Conservation (phyloP, 2,329 filamentous ascomycete species). For the Ophiostoma perfectum region DNA sequence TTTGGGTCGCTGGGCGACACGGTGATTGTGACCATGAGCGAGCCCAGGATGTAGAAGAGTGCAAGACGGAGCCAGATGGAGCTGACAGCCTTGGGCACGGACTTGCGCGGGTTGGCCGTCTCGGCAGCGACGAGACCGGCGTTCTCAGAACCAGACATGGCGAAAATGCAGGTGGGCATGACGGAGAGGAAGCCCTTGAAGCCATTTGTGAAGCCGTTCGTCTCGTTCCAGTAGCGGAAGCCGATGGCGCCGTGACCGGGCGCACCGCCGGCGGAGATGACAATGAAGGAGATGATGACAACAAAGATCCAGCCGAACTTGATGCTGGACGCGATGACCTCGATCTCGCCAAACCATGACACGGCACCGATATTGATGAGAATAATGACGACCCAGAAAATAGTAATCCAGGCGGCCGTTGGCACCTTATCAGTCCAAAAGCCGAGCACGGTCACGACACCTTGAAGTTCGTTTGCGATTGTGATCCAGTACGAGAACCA, state of each 20-base stretch:
- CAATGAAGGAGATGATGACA: conserved; percentile 46
- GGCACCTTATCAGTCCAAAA: conserved; percentile 22
- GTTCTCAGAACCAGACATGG: conserved; percentile 66
- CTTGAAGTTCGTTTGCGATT: conserved; percentile 20
- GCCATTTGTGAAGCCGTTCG: conserved; percentile 20
- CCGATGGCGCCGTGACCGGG: conserved; percentile 20
- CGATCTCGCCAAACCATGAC: conserved; percentile 25
- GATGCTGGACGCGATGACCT: conserved; percentile 29
- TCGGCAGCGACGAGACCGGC: conserved; percentile 69
- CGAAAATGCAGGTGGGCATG: conserved; percentile 14
- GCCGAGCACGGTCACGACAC: conserved; percentile 16
- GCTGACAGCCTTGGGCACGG: conserved; percentile 75
- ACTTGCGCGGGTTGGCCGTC: conserved; percentile 62
- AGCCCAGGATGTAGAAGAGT: conserved; percentile 47
- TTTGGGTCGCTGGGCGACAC: conserved; percentile 42
- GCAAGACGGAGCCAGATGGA: conserved; percentile 48
- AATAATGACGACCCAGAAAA: conserved; percentile 23
- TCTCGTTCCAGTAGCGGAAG: conserved; percentile 23
- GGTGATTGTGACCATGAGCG: conserved; percentile 47
- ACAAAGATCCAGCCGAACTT: conserved; percentile 48
- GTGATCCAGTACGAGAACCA: conserved; percentile 46
- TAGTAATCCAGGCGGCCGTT: conserved; percentile 17
- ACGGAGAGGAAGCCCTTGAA: conserved; percentile 62
- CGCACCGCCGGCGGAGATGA: conserved; percentile 42
- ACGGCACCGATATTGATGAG: conserved; percentile 21